Conservation (phyloP, 257 asterid genomes). For the Ligustrum vulgare region DNA sequence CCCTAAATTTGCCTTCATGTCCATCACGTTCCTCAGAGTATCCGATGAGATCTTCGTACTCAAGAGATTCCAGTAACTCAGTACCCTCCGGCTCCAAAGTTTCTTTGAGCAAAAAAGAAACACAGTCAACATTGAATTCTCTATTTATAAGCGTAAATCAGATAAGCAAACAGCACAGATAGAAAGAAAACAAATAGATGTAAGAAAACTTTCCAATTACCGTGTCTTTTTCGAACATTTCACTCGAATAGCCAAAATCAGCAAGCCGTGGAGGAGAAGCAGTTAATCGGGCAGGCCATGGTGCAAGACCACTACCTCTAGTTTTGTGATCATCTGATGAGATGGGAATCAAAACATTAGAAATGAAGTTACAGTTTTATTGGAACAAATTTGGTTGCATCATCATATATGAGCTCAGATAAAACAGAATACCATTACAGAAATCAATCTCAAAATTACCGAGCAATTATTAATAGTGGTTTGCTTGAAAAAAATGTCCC, state of each 20-base stretch:
- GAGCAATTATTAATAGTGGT: not conserved
- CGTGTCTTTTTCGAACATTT: slow-evolving; percentile 82
- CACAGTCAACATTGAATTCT: slow-evolving; percentile 12
- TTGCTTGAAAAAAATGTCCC: not conserved
- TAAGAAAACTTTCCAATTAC: slow-evolving; percentile 39
- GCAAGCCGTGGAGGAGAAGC: slow-evolving; percentile 95
- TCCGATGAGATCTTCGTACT: slow-evolving; percentile 72
- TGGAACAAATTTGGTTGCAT: not conserved
- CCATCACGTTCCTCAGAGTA: slow-evolving; percentile 84
- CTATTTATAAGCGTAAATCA: slow-evolving; percentile 10
- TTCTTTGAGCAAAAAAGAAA: slow-evolving; percentile 47
- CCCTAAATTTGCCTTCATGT: slow-evolving; percentile 95
- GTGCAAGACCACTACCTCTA: slow-evolving; percentile 83
- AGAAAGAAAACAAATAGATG: not conserved
- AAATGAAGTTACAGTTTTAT: slow-evolving; percentile 1
- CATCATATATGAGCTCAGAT: not conserved
- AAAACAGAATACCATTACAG: not conserved
- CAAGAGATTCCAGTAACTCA: slow-evolving; percentile 69
- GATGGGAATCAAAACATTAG: slow-evolving; percentile 19
- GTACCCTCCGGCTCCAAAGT: slow-evolving; percentile 81
- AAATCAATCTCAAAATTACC: not conserved
- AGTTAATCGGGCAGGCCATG: slow-evolving; percentile 92
- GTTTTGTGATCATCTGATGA: slow-evolving; percentile 80
- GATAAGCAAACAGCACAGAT: slow-evolving; percentile 12
- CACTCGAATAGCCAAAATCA: slow-evolving; percentile 90